Base-by-base conservation (phyloP, 2,329 filamentous ascomycete species). In the Botrytis fragariae region DNA sequence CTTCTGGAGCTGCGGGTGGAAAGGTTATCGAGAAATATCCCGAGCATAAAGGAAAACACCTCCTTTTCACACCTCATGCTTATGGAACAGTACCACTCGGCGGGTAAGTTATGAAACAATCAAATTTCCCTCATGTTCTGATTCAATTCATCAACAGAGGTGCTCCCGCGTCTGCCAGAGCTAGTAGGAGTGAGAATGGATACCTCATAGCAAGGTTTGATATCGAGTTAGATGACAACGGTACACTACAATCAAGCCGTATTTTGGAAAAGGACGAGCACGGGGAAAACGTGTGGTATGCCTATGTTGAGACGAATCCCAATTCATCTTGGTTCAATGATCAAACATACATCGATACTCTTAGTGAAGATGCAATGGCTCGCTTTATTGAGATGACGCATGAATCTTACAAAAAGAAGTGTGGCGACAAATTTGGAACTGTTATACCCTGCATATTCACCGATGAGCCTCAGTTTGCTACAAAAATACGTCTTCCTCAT, bases 401-500 rank as follows among this genome's bases (percentile, higher is more conserved):
- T 73, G 79, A 81, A 67, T 72, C 74, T 12, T 82, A 81, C 70
- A 81, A 81, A 72, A 68, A 74, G 12, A 77, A 77, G 54, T 71
- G 81, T 12, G 79, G 78, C 32, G 77, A 80, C 60, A 78, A 76
- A 29, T 82, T 82, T 61, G 80, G 80, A 0, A 75, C 74, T 1
- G 75, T 74, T 3, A 76, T 81, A 8, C 80, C 80, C 2, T 80
- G 79, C 61, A 81, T 81, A 25, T 81, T 81, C 35, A 81, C 79
- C 6, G 81, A 82, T 64, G 80, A 82, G 54, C 80, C 81, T 2
- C 80, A 81, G 71, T 81, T 81, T 35, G 77, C 80, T 6, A 78
- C 75, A 6, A 82, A 81, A 72, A 80, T 76, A 12, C 77, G 78
- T 32, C 75, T 82, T 0, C 76, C 76, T 16, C 76, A 76, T 61